These are phyloP conservation scores for Huntiella omanensis DNA, from an alignment of 2,329 filamentous ascomycete genomes.

Conservation along the genomic window DNA sequence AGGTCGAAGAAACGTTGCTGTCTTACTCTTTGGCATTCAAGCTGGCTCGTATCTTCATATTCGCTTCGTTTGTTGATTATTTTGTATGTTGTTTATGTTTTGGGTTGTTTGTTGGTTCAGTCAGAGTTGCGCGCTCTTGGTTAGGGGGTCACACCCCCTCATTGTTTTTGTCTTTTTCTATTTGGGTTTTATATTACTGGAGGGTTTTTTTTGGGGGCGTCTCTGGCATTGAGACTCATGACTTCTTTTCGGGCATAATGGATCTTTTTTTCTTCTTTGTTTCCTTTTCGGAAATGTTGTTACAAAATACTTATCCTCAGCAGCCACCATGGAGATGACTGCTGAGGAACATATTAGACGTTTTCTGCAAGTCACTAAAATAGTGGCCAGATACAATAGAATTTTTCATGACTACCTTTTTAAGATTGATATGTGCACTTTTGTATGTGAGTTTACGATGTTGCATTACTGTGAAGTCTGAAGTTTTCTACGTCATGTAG, in stretches of 20 bases:
- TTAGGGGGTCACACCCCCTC: background rate
- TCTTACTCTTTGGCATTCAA: slow-evolving; percentile 3
- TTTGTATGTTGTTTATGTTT: slow-evolving; percentile 2
- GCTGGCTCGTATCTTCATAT: slow-evolving; percentile 1
- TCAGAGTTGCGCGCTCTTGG: background rate
- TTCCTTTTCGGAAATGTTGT: background rate
- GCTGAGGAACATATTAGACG: background rate
- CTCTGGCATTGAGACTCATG: slow-evolving; percentile 1
- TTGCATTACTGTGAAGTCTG: too few relatives aligned
- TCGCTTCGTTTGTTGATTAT: slow-evolving; percentile 5
- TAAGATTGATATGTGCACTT: too few relatives aligned
- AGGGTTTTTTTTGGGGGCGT: background rate
- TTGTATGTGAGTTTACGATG: too few relatives aligned
- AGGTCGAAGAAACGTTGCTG: background rate
- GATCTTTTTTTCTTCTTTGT: background rate
- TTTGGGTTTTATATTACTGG: background rate
- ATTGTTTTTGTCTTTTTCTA: slow-evolving; percentile 4
- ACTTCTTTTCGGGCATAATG: background rate
- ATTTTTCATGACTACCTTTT: too few relatives aligned
- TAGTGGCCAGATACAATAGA: too few relatives aligned
- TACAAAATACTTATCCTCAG: background rate
- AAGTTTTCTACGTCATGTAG: too few relatives aligned
- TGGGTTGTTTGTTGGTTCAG: background rate
- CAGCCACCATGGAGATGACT: slow-evolving; percentile 9
- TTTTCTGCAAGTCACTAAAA: too few relatives aligned